Evolutionary conservation across 441 rosid species (phyloP), one percentile per base, ranked within the genome.

Genomic region (Pelargonium citronellum): DNA sequence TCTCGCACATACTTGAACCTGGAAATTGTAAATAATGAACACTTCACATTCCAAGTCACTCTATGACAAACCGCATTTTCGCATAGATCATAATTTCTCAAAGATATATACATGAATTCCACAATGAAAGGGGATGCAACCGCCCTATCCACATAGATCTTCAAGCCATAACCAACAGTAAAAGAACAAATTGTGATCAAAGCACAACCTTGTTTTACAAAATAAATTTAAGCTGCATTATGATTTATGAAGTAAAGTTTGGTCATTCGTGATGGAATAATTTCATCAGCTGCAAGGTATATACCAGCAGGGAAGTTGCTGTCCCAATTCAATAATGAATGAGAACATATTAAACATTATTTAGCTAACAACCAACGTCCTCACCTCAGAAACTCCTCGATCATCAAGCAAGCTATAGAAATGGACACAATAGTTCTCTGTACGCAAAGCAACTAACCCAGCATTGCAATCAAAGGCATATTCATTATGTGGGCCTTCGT

Each of bases 1-100:
- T 85, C 98, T 91, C 81, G 91, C 96, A 80, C 95, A 91, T 69
- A 90, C 92, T 83, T 87, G 94, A 81, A 90, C 90, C 99, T 94
- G 83, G 41, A 73, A 58, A 65, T 16, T 22, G 71, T 27, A 81
- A 8, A 70, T 30, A 72, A 34, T 58, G 64, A 72, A 73, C 58
- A 76, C 4, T 63, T 77, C 77, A 80, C 64, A 69, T 68, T 69
- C 64, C 76, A 76, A 64, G 37, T 78, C 44, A 55, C 13, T 2
- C 58, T 4, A 41, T 55, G 41, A 62, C 20, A 3, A 4, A 27
- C 27, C 11, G 58, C 1, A 63, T 10, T 47, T 41, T 67, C 22
- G 13, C 62, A 17, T 22, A 55, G 44, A 66, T 37, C 67, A 49
- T 73, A 8, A 5, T 58, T 46, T 55, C 43, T 57, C 20, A 34